These are phyloP conservation scores for Solanum aculeatissimum DNA, from an alignment of 305 asterid species.

Conservation along the genomic window DNA sequence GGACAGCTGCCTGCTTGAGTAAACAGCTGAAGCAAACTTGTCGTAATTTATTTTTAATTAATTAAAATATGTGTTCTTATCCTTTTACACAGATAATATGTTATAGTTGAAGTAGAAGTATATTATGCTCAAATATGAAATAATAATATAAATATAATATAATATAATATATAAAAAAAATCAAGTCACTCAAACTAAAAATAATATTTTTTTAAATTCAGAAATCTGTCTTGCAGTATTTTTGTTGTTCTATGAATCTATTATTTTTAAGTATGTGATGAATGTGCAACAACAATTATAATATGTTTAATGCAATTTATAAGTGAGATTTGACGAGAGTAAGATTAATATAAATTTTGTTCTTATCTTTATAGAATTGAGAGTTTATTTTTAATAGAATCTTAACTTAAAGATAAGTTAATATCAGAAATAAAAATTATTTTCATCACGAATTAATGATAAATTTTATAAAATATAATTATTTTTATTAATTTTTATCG, in stretches of 20 bases:
- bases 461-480: too few species aligned
- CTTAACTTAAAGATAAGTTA: too few species aligned
- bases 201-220: background rate
- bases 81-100: too few species aligned
- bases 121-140: too few species aligned
- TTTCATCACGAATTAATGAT: background rate
- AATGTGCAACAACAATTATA: background rate
- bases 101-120: too few species aligned
- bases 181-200: background rate
- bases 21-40: too few species aligned
- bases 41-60: too few species aligned
- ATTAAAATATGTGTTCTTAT: too few species aligned
- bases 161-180: background rate
- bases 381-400: too few species aligned
- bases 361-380: background rate
- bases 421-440: too few species aligned
- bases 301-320: background rate
- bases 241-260: background rate
- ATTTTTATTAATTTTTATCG: too few species aligned
- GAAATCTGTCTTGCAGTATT: background rate
- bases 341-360: background rate
- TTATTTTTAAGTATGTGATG: background rate
- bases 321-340: rapidly evolving
- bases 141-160: background rate
- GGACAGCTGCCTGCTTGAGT: too few species aligned